Conservation (phyloP, 2,329 filamentous ascomycete species). For the Tolypocladium album region DNA sequence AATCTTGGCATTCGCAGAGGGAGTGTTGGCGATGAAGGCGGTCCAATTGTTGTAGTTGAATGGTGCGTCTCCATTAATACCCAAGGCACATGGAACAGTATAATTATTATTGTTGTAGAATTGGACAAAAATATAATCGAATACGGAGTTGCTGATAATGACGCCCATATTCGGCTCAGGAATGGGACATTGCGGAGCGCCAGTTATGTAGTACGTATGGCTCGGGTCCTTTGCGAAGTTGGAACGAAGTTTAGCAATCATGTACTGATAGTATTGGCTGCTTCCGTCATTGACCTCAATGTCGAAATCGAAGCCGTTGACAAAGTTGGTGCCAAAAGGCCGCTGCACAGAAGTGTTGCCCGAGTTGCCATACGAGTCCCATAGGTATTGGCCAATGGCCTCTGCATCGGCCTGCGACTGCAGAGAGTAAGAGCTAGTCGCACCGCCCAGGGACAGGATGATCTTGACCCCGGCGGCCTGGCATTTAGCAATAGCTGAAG, state of each 20-base stretch:
- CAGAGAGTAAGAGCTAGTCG: conserved; percentile 8
- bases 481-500: conserved; percentile 10
- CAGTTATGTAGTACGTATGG: conserved; percentile 30
- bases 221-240: conserved; percentile 8
- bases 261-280: conserved; percentile 9
- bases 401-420: conserved; percentile 8
- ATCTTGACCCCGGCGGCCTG: conserved; percentile 9
- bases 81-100: conserved; percentile 10
- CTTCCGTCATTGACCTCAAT: conserved; percentile 8
- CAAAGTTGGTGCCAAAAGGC: conserved; percentile 7
- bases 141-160: conserved; percentile 20
- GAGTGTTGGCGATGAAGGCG: conserved; percentile 11
- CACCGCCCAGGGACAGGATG: conserved; percentile 8
- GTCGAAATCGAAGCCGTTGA: conserved; percentile 13
- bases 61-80: conserved; percentile 2
- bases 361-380: neutral
- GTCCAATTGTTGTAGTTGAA: conserved; percentile 16
- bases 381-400: conserved; percentile 10
- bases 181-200: conserved; percentile 30
- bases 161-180: conserved; percentile 25
- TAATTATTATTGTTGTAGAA: conserved; percentile 37
- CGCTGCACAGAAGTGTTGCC: conserved; percentile 4
- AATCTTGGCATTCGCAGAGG: conserved; percentile 14
- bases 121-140: conserved; percentile 30
- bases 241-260: conserved; percentile 10